These are phyloP conservation scores for Allium cepa DNA, from an alignment of 106 monocot species.

Conservation along the genomic window DNA sequence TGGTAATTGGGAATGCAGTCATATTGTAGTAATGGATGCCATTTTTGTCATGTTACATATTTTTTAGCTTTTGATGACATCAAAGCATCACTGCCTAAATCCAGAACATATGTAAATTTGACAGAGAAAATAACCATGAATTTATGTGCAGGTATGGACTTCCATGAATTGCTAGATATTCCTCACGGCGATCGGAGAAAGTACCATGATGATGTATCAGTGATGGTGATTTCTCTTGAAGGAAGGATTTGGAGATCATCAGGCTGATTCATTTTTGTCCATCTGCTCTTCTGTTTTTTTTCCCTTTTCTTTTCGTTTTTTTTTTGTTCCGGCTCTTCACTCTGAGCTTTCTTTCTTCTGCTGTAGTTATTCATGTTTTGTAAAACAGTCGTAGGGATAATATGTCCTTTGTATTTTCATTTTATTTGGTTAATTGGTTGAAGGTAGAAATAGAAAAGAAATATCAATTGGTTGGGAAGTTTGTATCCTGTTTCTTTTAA, in stretches of 20 bases:
- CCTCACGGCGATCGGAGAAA: conserved; percentile 93
- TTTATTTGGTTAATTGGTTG: conserved; percentile 1
- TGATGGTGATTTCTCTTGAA: conserved; percentile 93
- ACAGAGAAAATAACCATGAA: not conserved
- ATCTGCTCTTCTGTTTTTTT: conserved; percentile 1
- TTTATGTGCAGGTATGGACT: conserved; percentile 73
- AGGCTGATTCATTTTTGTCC: conserved; percentile 34
- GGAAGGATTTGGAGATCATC: conserved; percentile 94
- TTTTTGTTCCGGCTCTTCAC: not conserved
- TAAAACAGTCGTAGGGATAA: conserved; percentile 1
- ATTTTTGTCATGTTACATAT: not conserved
- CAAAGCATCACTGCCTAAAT: not conserved
- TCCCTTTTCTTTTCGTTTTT: conserved; percentile 5
- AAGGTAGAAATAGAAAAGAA: not conserved
- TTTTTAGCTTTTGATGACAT: not conserved
- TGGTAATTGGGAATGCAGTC: not conserved
- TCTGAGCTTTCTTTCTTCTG: conserved; percentile 3
- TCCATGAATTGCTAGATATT: conserved; percentile 88
- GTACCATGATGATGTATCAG: conserved; percentile 96
- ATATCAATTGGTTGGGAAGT: conserved; percentile 3
- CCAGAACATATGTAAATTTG: too few species aligned
- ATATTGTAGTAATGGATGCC: not conserved
- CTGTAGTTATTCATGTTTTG: not conserved
- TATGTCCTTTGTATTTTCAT: not conserved
- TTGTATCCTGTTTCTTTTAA: not conserved